Evolutionary conservation across 2,329 filamentous ascomycete species (phyloP).

Genomic region (Microcyclosporella mali): DNA sequence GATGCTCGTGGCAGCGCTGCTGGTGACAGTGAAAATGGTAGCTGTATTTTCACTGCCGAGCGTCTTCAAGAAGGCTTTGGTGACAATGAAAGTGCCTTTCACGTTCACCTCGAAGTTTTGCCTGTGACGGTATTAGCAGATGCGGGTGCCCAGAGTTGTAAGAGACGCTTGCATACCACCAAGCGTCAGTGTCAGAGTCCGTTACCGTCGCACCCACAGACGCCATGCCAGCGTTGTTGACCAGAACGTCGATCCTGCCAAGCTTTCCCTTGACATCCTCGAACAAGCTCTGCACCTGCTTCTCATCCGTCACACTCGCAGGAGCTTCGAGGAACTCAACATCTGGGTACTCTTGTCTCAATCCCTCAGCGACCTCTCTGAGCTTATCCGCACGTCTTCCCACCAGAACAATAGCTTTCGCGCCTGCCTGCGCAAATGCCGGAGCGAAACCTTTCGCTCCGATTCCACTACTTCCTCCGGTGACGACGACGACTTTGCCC

Average conservation of each 20-base stretch:
- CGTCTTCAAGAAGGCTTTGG: too few species aligned
- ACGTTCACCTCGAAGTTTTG: too few species aligned
- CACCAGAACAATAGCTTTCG: constrained; percentile 33
- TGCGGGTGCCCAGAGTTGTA: too few species aligned
- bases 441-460: constrained; percentile 46
- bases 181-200: constrained; percentile 32
- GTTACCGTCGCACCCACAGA: constrained; percentile 7
- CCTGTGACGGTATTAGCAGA: too few species aligned
- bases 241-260: constrained; percentile 38
- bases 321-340: constrained; percentile 31
- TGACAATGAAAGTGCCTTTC: too few species aligned
- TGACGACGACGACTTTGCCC: constrained; percentile 43
- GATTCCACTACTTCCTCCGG: constrained; percentile 43
- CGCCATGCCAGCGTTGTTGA: constrained; percentile 44
- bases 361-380: constrained; percentile 37
- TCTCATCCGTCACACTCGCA: constrained; percentile 9
- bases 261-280: constrained; percentile 22
- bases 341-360: constrained; percentile 29
- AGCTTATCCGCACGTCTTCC: constrained; percentile 36
- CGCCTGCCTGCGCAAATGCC: constrained; percentile 32
- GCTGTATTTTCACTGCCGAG: constrained; percentile 10
- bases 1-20: constrained; percentile 35
- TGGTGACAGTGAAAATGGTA: constrained; percentile 37
- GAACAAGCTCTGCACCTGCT: constrained; percentile 21
- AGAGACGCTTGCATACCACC: constrained; percentile 33